Conservation (phyloP, 345 rosid species). For the Salix purpurea region DNA sequence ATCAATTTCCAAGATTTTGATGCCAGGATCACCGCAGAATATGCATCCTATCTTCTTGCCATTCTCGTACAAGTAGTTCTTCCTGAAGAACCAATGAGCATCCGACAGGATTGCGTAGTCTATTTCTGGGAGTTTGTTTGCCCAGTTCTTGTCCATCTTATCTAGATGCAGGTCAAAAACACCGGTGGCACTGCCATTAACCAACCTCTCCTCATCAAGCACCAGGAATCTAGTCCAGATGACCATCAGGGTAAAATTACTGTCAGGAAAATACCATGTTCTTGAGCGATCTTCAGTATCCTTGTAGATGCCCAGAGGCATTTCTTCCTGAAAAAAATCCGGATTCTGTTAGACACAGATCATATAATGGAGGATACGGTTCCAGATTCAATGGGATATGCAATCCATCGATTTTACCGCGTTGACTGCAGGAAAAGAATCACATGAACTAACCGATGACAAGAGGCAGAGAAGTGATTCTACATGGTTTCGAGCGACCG, state of each 20-base stretch:
- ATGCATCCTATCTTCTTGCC: slow-evolving; percentile 47
- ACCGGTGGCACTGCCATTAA: slow-evolving; percentile 46
- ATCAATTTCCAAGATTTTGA: slow-evolving; percentile 32
- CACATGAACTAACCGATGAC: slow-evolving; percentile 44
- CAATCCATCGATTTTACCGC: background rate
- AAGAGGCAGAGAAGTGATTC: slow-evolving; percentile 82
- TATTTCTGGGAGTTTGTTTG: slow-evolving; percentile 23
- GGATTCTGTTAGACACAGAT: too few species aligned
- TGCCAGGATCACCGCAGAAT: slow-evolving; percentile 48
- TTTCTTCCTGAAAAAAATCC: slow-evolving; percentile 48
- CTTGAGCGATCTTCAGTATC: slow-evolving; percentile 56
- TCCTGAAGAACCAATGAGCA: slow-evolving; percentile 85
- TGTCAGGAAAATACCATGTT: slow-evolving; percentile 60
- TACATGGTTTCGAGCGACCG: slow-evolving; percentile 83
- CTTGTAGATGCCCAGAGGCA: slow-evolving; percentile 43
- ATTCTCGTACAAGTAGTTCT: slow-evolving; percentile 43
- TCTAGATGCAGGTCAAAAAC: slow-evolving; percentile 41
- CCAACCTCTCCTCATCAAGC: slow-evolving; percentile 39
- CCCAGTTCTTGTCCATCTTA: slow-evolving; percentile 50
- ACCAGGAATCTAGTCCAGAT: slow-evolving; percentile 68
- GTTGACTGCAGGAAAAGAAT: too few species aligned
- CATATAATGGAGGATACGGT: too few species aligned
- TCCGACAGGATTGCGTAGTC: slow-evolving; percentile 60
- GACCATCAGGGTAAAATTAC: slow-evolving; percentile 60
- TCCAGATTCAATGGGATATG: too few species aligned